Percentiles rank a stretch among this genome's conserved stretches.
These are phyloP conservation scores for Fusarium sp. DNA, from an alignment of 2,329 filamentous ascomycete species.

Conservation along the genomic window DNA sequence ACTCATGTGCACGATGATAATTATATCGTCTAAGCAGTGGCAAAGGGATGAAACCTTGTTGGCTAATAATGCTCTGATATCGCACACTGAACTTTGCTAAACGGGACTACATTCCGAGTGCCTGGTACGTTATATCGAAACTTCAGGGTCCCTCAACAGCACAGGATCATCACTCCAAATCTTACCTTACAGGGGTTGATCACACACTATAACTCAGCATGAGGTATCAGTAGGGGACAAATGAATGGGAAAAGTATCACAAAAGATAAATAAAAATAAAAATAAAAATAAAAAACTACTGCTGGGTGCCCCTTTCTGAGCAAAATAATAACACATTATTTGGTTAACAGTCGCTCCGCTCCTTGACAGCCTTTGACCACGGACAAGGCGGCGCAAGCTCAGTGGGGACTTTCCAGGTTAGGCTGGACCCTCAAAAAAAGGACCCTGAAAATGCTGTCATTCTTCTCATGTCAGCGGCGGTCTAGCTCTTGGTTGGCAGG, in stretches of 20 bases:
- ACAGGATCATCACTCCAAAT: constrained; percentile 26
- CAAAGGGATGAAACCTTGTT: constrained; percentile 3
- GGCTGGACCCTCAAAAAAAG: constrained; percentile 37
- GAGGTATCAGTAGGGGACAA: background rate
- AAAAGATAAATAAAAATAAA: background rate
- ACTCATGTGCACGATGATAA: background rate
- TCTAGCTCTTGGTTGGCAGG: constrained; percentile 18
- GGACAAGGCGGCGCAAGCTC: constrained; percentile 19
- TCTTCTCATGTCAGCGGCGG: constrained; percentile 16
- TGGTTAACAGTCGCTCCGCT: constrained; percentile 23
- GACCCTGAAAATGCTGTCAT: constrained; percentile 42
- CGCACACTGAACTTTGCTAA: constrained; percentile 1
- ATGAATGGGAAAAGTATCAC: background rate
- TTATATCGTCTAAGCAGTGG: constrained; percentile 11
- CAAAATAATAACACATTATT: constrained; percentile 6
- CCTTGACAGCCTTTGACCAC: background rate
- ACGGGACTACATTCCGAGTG: background rate
- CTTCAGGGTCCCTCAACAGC: constrained; percentile 3
- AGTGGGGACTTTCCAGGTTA: constrained; percentile 9
- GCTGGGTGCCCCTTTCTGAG: constrained; percentile 17
- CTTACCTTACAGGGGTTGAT: constrained; percentile 8
- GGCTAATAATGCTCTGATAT: background rate
- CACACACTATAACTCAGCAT: background rate
- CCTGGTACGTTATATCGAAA: constrained; percentile 3
- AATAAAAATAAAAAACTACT: constrained; percentile 16